phyloP scores from a whole-genome alignment of 2,329 filamentous ascomycete species.

The Fusarium pilosicola region DNA sequence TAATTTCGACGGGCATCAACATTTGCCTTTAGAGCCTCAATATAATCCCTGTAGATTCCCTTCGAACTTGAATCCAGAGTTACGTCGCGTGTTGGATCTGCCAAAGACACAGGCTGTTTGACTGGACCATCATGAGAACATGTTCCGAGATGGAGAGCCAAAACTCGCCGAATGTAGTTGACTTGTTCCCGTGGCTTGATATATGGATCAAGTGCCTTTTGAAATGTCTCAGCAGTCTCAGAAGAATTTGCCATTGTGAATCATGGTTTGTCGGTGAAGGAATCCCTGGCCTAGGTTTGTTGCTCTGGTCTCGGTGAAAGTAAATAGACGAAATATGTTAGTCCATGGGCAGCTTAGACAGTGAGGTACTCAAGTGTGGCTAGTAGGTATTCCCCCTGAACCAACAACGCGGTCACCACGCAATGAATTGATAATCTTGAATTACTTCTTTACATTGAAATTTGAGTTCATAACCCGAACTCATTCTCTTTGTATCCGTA shows the following conservation, averaged over 20 bases:
- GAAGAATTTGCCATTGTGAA: conserved; percentile 47
- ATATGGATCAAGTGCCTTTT: conserved; percentile 60
- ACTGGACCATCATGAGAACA: conserved; percentile 56
- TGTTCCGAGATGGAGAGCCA: conserved; percentile 64
- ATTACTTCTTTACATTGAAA: neutral
- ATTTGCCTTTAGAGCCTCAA: conserved; percentile 64
- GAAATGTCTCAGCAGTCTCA: conserved; percentile 51
- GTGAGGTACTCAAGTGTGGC: conserved; percentile 14
- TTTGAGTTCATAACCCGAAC: neutral
- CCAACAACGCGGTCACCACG: neutral
- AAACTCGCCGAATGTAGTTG: conserved; percentile 63
- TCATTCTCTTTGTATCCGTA: neutral
- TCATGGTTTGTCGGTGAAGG: conserved; percentile 26
- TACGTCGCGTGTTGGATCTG: conserved; percentile 52
- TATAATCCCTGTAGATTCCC: conserved; percentile 64
- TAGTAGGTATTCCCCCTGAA: neutral
- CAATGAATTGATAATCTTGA: neutral
- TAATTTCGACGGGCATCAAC: conserved; percentile 62
- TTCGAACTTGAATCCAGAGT: conserved; percentile 51
- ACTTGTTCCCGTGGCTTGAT: conserved; percentile 68
- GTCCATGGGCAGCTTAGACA: conserved; percentile 11
- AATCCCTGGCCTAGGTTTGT: conserved; percentile 7
- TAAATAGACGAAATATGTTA: conserved; percentile 28
- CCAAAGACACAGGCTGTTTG: conserved; percentile 60
- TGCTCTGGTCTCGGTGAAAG: conserved; percentile 23